A percentile compares a stretch with the other conserved stretches of the same genome.
Conservation (phyloP, 2,329 filamentous ascomycete species). For the Calcarisporium arbuscula region DNA sequence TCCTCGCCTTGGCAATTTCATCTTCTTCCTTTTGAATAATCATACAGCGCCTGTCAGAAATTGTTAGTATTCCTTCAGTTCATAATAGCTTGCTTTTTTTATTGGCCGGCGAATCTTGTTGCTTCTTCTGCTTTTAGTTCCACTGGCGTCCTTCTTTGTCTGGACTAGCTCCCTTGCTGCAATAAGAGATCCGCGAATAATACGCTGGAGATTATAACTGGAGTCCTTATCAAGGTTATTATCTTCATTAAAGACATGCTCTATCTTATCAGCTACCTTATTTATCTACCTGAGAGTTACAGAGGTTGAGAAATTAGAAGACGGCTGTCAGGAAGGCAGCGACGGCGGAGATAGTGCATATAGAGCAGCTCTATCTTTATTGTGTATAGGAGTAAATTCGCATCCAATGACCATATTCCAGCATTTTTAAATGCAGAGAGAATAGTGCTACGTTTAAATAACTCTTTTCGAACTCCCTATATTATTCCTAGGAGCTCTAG, state of each 20-base stretch:
- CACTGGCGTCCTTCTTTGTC: conserved; percentile 4
- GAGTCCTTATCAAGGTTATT: background rate
- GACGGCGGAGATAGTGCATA: conserved; percentile 1
- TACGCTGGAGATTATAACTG: conserved; percentile 1
- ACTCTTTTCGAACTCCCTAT: background rate
- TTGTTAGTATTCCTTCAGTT: background rate
- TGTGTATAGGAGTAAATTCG: background rate
- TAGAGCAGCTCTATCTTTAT: background rate
- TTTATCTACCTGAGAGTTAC: conserved; percentile 4
- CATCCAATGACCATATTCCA: conserved; percentile 1
- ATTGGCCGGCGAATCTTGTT: background rate
- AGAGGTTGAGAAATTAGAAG: conserved; percentile 5
- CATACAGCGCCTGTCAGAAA: background rate
- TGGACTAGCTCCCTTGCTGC: conserved; percentile 5
- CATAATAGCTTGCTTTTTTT: background rate
- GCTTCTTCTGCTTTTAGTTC: conserved; percentile 1
- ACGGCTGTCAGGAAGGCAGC: background rate
- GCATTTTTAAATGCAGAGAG: conserved; percentile 2
- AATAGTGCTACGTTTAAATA: conserved; percentile 1
- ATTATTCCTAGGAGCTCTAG: conserved; percentile 4
- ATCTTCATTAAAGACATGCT: conserved; percentile 5
- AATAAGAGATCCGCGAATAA: conserved; percentile 5
- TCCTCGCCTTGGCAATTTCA: background rate
- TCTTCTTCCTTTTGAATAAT: background rate
- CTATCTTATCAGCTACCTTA: conserved; percentile 5